Evolutionary conservation across 495 filamentous ascomycete species (phyloP), one percentile per base, ranked within the genome.

Genomic region (Lichenothelia convexa): DNA sequence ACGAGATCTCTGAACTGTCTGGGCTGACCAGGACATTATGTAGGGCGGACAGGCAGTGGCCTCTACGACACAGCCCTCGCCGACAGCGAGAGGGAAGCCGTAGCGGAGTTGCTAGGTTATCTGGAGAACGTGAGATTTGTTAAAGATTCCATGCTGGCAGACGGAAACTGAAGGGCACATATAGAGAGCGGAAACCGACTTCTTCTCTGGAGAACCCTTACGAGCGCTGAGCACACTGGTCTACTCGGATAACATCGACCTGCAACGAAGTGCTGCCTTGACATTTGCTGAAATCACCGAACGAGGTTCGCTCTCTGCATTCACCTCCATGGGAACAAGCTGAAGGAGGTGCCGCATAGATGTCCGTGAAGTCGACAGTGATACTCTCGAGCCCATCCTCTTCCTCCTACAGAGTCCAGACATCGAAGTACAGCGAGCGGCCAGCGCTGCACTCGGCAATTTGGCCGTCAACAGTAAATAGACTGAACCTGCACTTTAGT

Each of bases 251-350:
- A 99, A 99, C 64, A 83, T 99, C 53, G 91, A 99, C 47, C 71
- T 99, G 32, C 89, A 99, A 58, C 71, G 89, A 41, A 95, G 91
- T 58, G 89, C 89, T 11, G 93, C 85, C 57, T 70, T 99, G 58
- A 99, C 89, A 1, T 99, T 99, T 63, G 89, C 89, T 19, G 89
- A 99, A 55, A 95, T 99, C 51, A 99, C 89, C 11, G 89, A 99
- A 55, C 64, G 85, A 80, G 91, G 89, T 95, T 64, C 32, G 36
- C 20, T 31, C 38, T 24, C 17, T n/a, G n/a, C n/a, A n/a, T n/a
- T n/a, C n/a, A n/a, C n/a, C n/a, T 21, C 6, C 8, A 18, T 30
- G 5, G 8, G 21, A 16, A 12, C 19, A 13, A 23, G 15, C 19
- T 27, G 17, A 27, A 31, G 24, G 9, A 9, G 9, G 24, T 29